These are phyloP conservation scores for Trichophyton rubrum DNA, from an alignment of 2,329 filamentous ascomycete species.

Conservation along the genomic window DNA sequence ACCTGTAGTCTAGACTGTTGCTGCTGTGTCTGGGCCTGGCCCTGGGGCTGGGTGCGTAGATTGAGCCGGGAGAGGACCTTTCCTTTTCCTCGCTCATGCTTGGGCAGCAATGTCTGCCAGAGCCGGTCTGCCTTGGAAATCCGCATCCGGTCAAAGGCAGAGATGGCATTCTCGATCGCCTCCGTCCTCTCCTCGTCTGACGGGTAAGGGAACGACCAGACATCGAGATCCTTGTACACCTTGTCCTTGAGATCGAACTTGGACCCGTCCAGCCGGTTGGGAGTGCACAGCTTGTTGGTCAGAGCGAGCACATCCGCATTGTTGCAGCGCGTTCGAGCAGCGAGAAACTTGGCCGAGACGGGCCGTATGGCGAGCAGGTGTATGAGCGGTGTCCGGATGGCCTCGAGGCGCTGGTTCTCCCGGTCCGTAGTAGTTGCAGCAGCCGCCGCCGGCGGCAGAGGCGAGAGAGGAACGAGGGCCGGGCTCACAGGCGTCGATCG, in stretches of 20 bases:
- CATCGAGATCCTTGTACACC: conserved; percentile 48
- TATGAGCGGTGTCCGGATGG: conserved; percentile 35
- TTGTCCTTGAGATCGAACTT: conserved; percentile 47
- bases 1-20: conserved; percentile 25
- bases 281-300: conserved; percentile 41
- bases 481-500: conserved; percentile 33
- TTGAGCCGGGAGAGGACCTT: conserved; percentile 49
- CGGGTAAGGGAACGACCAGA: conserved; percentile 49
- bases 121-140: conserved; percentile 47
- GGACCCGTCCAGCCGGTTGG: conserved; percentile 36
- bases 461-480: conserved; percentile 27
- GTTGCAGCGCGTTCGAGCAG: conserved; percentile 36
- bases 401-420: conserved; percentile 29
- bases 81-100: conserved; percentile 49
- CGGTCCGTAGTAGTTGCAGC: conserved; percentile 23
- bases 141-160: conserved; percentile 50
- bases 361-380: conserved; percentile 44
- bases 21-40: conserved; percentile 27
- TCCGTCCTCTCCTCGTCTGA: conserved; percentile 43
- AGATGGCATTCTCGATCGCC: conserved; percentile 50
- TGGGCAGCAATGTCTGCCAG: conserved; percentile 50
- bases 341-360: conserved; percentile 36
- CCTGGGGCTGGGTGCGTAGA: conserved; percentile 24
- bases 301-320: conserved; percentile 37
- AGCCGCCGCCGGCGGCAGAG: conserved; percentile 7